These are phyloP conservation scores for Penicillium italicum DNA, from an alignment of 2,329 filamentous ascomycete genomes.

Conservation along the genomic window DNA sequence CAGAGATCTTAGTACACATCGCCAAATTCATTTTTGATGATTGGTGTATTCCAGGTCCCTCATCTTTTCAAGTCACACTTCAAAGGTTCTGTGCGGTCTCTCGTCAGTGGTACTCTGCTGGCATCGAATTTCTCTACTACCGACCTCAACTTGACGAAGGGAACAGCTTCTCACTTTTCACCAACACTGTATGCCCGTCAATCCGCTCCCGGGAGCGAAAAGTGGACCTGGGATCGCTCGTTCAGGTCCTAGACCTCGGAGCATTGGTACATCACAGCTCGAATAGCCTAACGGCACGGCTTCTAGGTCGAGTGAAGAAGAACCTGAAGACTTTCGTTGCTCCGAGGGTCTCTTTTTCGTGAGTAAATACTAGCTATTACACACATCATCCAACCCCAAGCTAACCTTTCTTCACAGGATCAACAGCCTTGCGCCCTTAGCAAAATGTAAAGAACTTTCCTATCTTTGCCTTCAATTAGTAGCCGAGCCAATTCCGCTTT, in stretches of 20 bases:
- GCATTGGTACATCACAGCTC: conserved; percentile 57
- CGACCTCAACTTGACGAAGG: conserved; percentile 49
- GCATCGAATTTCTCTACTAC: conserved; percentile 52
- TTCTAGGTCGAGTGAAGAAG: conserved; percentile 53
- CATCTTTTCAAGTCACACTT: conserved; percentile 43
- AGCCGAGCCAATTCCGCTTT: conserved; percentile 49
- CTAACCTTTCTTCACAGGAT: conserved; percentile 28
- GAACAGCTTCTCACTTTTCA: conserved; percentile 53
- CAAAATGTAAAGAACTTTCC: conserved; percentile 52
- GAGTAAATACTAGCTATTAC: conserved; percentile 18
- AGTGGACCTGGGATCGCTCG: conserved; percentile 46
- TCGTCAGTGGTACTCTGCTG: conserved; percentile 55
- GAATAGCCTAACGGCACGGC: conserved; percentile 55
- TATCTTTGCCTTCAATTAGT: conserved; percentile 54
- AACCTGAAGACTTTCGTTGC: conserved; percentile 55
- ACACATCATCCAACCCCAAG: neutral
- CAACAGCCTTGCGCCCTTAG: conserved; percentile 55
- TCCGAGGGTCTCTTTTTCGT: conserved; percentile 57
- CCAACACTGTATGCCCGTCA: conserved; percentile 52
- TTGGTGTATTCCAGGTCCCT: neutral
- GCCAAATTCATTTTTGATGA: neutral
- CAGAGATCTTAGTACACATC: neutral
- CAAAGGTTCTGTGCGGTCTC: conserved; percentile 52
- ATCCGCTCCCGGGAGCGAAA: conserved; percentile 44
- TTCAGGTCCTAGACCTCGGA: conserved; percentile 53